Conservation (phyloP, 2,329 filamentous ascomycete species). For the Claviceps cyperi region DNA sequence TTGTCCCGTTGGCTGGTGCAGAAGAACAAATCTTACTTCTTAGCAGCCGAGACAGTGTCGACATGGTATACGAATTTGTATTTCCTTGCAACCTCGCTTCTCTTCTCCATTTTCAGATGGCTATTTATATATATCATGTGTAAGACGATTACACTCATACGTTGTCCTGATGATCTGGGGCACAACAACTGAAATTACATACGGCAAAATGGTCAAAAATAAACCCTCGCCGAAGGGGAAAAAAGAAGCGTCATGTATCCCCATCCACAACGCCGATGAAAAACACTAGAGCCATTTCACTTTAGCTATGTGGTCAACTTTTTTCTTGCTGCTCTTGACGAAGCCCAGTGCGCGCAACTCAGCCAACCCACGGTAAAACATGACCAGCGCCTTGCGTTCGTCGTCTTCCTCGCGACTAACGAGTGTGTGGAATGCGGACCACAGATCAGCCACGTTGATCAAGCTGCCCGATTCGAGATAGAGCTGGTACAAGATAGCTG, state of each 20-base stretch:
- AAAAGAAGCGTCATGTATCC: too few relatives aligned
- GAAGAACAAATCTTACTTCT: neutral
- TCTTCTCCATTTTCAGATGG: neutral
- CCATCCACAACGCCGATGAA: too few relatives aligned
- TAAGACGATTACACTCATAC: neutral
- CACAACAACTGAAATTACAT: too few relatives aligned
- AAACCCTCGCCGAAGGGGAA: neutral
- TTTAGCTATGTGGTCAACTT: constrained; percentile 83
- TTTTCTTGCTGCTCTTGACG: constrained; percentile 79
- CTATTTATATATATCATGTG: neutral
- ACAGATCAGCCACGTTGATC: constrained; percentile 68
- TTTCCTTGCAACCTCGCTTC: neutral
- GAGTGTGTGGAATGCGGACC: constrained; percentile 59
- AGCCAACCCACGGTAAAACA: constrained; percentile 75
- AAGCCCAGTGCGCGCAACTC: constrained; percentile 78
- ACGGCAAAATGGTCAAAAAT: too few relatives aligned
- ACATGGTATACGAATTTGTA: neutral
- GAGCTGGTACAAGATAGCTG: constrained; percentile 62
- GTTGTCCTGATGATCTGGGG: neutral
- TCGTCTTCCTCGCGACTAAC: constrained; percentile 32
- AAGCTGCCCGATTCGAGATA: constrained; percentile 64
- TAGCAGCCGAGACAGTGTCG: constrained; percentile 1
- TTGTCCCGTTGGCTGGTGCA: neutral
- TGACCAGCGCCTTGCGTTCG: constrained; percentile 47
- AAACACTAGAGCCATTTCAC: constrained; percentile 51